Evolutionary conservation across 805 yeast species (phyloP), one percentile per base, ranked within the genome.

Genomic region (Blastobotrys attinorum): DNA sequence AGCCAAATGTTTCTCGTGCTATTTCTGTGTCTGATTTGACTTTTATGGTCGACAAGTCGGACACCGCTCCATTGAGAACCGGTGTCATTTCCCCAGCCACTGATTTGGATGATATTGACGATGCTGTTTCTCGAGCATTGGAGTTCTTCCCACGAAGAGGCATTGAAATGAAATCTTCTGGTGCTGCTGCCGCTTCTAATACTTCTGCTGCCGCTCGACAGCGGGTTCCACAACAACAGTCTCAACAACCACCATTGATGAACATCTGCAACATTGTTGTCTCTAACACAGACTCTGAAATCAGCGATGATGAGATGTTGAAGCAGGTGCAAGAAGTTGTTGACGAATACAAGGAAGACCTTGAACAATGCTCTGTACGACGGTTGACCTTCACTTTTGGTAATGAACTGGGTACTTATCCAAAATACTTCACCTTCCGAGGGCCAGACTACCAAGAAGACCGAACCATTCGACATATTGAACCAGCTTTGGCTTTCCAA

Each of bases 401-500:
- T 48, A 79, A 80, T 62, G 75, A 73, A 43, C 79, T 79, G 57
- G 97, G 97, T 51, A 63, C 83, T 40, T 89, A 90, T 66, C 98
- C 98, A 56, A 85, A 83, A 65, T 92, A 90, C 72, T 92, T 81
- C 71, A 92, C 97, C 31, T 92, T 86, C 76, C 85, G 84, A 59
- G 95, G 90, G 49, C 95, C 95, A 42, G 73, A 74, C 31, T 92
- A 83, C 62, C 58, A 56, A 29, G 99, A 92, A 69, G 95, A 92
- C 69, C 79, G 81, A 66, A 89, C 89, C 17, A 84, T 92, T 63
- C 88, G 99, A 71, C 97, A 92, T 63, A 88, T 92, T 55, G 97
- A 92, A 66, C 99, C 99, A 20, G 96, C 97, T 34, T 73, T 90
- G 58, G 97, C 98, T 42, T 92, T 80, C 83, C 98, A 92, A 71